Evolutionary conservation across 2,329 filamentous ascomycete species (phyloP), one percentile per base, ranked within the genome.

Genomic region (Colletotrichum plurivorum): DNA sequence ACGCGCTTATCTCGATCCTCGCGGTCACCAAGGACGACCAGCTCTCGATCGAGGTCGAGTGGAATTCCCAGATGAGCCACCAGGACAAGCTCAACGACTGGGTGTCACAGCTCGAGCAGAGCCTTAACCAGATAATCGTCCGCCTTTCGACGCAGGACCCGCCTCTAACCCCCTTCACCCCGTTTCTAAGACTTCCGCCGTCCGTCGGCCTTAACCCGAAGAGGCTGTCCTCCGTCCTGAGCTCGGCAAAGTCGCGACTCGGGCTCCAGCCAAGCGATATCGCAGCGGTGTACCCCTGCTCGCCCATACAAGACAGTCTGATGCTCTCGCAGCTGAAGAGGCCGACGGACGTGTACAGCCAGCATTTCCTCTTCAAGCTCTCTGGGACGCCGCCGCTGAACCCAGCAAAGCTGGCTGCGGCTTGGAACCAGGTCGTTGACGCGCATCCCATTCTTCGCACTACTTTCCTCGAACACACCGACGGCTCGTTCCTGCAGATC

Each of bases 301-400:
- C 63, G 2, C 67, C 67, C 3, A 56, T 69, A 10, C 67, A 69
- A n/a, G 36, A 57, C 18, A 67, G 63, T 12, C 56, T 69, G 1
- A 69, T 69, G 15, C n/a, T 68, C 1, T 68, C 66, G 1, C 61
- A 68, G n/a, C n/a, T 65, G 13, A 68, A 59, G 22, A 25, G n/a
- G 0, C 3, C 49, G 0, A 20, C 1, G 16, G 41, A 55, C 0
- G 13, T 49, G 2, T 68, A 68, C 41, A 55, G 39, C 22, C 66
- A 68, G 10, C 53, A 49, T 2, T 68, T 68, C 5, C 41, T 68
- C 15, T 55, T 68, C 41, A 65, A 51, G n/a, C 61, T 68, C 2
- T 65, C 53, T 2, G 20, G 27, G 2, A 7, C 27, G 1, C 31
- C 48, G 3, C 20, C 39, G 3, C 41, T 68, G 13, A 36, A 55